phyloP scores from a whole-genome alignment of 1,284 basidiomycete species.

The Boletus sp. region DNA sequence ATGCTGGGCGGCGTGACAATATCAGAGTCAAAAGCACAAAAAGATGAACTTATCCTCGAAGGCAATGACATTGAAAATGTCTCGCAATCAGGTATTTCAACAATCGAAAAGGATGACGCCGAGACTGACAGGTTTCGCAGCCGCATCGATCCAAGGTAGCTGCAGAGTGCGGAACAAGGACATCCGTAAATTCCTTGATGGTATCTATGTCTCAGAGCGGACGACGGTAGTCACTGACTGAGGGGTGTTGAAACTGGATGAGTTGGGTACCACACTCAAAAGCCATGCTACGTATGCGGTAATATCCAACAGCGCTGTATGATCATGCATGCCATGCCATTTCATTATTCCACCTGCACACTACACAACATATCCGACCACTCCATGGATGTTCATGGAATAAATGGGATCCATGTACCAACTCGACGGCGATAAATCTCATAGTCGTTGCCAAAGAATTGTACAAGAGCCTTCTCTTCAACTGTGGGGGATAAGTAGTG shows the following conservation, averaged over 20 bases:
- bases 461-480: conserved; percentile 70
- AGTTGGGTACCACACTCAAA: conserved; percentile 11
- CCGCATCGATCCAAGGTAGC: conserved; percentile 91
- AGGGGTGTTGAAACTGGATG: conserved; percentile 19
- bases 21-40: conserved; percentile 89
- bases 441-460: conserved; percentile 84
- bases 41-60: conserved; percentile 92
- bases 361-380: not conserved
- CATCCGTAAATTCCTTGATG: conserved; percentile 91
- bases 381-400: conserved; percentile 40
- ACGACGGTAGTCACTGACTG: conserved; percentile 55
- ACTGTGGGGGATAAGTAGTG: conserved; percentile 38
- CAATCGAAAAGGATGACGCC: not conserved
- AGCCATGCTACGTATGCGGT: conserved; percentile 23
- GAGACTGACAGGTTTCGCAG: conserved; percentile 37
- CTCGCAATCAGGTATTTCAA: conserved; percentile 76
- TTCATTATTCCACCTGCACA: conserved; percentile 8
- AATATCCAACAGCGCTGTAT: conserved; percentile 25
- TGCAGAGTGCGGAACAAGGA: conserved; percentile 98
- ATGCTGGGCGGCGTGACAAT: conserved; percentile 92
- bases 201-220: conserved; percentile 91
- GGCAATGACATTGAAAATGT: conserved; percentile 96
- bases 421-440: conserved; percentile 64
- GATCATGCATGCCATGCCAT: conserved; percentile 28
- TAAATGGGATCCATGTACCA: conserved; percentile 71